Percentiles rank a stretch among this genome's conserved stretches.
Evolutionary conservation across 176 grass and related monocot genomes (phyloP).

Genomic region (Oryza meridionalis): DNA sequence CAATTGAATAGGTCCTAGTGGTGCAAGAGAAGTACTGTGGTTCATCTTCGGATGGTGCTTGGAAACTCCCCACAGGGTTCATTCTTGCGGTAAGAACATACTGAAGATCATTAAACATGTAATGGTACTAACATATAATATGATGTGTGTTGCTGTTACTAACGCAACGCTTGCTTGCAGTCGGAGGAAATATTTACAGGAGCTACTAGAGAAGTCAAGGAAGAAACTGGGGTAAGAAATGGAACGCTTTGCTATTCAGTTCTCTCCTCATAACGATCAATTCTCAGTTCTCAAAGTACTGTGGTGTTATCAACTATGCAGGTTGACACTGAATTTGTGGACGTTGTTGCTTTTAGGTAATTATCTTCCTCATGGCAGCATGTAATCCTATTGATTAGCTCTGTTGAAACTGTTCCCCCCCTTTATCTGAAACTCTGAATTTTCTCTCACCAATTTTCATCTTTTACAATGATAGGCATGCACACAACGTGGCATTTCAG

Average conservation of each 20-base stretch:
- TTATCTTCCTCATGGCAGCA: not conserved
- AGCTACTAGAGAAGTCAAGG: slow-evolving; percentile 84
- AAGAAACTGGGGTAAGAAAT: slow-evolving; percentile 91
- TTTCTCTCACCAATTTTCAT: not conserved
- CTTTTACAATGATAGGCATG: slow-evolving; percentile 57
- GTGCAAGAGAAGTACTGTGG: slow-evolving; percentile 81
- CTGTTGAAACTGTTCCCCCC: not conserved
- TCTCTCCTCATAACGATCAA: not conserved
- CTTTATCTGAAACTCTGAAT: not conserved
- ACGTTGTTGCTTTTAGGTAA: slow-evolving; percentile 92
- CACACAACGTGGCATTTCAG: slow-evolving; percentile 82
- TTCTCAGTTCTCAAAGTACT: slow-evolving; percentile 17
- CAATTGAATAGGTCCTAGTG: slow-evolving; percentile 70
- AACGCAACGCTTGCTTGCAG: slow-evolving; percentile 41
- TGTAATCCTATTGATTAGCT: not conserved
- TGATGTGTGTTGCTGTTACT: not conserved
- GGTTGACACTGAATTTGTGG: slow-evolving; percentile 87
- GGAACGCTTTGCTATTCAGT: not conserved
- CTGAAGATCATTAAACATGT: not conserved
- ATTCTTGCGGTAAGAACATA: slow-evolving; percentile 70
- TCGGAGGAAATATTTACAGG: slow-evolving; percentile 89
- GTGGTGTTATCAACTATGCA: slow-evolving; percentile 42
- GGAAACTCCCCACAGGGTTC: slow-evolving; percentile 96
- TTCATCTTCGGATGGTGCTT: slow-evolving; percentile 45
- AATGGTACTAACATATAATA: not conserved